These are phyloP conservation scores for Podaxis sp. DNA, from an alignment of 768 basidiomycete species.

Conservation along the genomic window DNA sequence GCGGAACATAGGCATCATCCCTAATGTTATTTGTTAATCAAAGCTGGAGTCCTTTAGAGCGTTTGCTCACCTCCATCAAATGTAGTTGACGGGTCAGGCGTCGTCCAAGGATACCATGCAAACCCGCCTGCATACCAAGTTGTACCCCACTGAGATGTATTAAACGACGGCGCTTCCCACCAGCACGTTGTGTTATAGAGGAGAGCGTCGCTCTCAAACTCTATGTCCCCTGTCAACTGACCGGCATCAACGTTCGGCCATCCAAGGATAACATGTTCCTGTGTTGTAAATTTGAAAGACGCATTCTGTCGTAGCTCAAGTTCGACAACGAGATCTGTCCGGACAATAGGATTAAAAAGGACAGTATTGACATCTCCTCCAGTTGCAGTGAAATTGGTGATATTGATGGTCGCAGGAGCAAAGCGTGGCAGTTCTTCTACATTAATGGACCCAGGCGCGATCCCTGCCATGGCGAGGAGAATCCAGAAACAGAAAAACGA, in stretches of 20 bases:
- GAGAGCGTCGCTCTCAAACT: conserved; percentile 3
- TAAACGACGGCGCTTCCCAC: conserved; percentile 1
- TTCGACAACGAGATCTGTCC: background rate
- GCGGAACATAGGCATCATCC: background rate
- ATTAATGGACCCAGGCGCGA: background rate
- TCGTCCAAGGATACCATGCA: background rate
- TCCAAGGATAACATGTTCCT: background rate
- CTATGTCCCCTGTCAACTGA: background rate
- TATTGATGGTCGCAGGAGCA: background rate
- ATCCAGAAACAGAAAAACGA: background rate
- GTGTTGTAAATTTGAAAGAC: background rate
- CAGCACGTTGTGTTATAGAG: conserved; percentile 1
- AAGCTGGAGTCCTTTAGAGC: background rate
- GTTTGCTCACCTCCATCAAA: background rate
- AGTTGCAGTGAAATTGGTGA: conserved; percentile 4
- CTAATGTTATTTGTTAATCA: background rate
- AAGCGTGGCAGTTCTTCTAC: background rate
- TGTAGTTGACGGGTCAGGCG: background rate
- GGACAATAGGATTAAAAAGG: background rate
- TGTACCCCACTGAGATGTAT: background rate
- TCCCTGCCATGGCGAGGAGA: background rate
- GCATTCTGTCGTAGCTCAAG: background rate
- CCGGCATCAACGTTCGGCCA: background rate
- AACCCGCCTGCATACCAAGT: conserved; percentile 4
- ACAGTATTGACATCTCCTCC: background rate